phyloP scores from a whole-genome alignment of 768 basidiomycete species.

The Rhodotorula babjevae region DNA sequence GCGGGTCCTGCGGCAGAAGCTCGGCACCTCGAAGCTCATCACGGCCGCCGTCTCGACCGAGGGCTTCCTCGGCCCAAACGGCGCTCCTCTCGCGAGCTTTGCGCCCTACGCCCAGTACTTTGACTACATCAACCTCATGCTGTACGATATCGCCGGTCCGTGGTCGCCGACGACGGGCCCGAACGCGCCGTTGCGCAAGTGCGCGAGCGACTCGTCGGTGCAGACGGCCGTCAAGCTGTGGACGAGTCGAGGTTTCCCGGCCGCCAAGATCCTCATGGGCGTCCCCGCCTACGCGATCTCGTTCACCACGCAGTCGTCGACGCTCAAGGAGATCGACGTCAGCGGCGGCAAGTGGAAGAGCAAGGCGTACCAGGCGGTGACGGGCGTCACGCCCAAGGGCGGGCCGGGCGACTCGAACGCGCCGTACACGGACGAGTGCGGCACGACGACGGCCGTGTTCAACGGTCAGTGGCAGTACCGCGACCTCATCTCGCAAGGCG shows the following conservation, averaged over 20 bases:
- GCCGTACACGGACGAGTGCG: constrained; percentile 20
- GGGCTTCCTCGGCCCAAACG: constrained; percentile 62
- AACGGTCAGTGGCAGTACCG: constrained; percentile 27
- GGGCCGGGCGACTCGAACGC: constrained; percentile 27
- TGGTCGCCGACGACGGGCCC: constrained; percentile 65
- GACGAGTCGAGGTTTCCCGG: constrained; percentile 72
- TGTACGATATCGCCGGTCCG: constrained; percentile 63
- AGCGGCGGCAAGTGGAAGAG: neutral
- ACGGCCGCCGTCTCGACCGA: constrained; percentile 70
- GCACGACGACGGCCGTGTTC: constrained; percentile 4
- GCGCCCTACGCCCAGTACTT: constrained; percentile 62
- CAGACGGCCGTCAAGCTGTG: constrained; percentile 64
- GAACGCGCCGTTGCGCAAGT: constrained; percentile 76
- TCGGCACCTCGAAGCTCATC: constrained; percentile 64
- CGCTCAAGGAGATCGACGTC: neutral
- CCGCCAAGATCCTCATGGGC: constrained; percentile 69
- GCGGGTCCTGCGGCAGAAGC: constrained; percentile 56
- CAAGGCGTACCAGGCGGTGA: constrained; percentile 21
- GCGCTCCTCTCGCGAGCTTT: constrained; percentile 60
- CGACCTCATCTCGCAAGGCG: constrained; percentile 12
- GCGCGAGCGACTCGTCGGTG: constrained; percentile 71
- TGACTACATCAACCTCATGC: constrained; percentile 85
- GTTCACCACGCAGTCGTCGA: constrained; percentile 26
- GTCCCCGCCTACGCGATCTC: constrained; percentile 27
- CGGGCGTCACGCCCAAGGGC: constrained; percentile 12